These are phyloP conservation scores for Auriscalpium vulgare DNA, from an alignment of 768 basidiomycete genomes.

Conservation along the genomic window DNA sequence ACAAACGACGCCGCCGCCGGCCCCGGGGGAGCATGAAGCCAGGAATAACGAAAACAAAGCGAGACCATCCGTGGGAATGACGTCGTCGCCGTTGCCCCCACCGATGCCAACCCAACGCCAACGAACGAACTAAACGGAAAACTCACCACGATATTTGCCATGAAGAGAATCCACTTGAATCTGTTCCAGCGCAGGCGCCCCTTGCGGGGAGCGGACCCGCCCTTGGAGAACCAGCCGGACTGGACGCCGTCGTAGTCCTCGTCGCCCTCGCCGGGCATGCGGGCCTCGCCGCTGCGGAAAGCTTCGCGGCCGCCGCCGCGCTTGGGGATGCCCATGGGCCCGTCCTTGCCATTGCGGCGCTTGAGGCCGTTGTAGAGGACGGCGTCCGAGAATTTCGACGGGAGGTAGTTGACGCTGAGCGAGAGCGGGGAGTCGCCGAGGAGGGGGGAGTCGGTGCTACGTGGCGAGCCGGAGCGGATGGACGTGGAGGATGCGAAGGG, in stretches of 20 bases:
- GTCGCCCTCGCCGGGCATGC: conserved; percentile 30
- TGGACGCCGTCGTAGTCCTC: conserved; percentile 31
- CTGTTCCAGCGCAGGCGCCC: conserved; percentile 62
- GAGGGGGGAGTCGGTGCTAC: conserved; percentile 16
- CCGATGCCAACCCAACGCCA: too few relatives aligned
- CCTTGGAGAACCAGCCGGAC: conserved; percentile 32
- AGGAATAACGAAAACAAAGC: too few relatives aligned
- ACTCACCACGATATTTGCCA: conserved; percentile 52
- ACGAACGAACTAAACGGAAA: too few relatives aligned
- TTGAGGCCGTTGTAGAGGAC: conserved; percentile 34
- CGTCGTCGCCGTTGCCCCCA: too few relatives aligned
- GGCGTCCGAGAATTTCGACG: conserved; percentile 59
- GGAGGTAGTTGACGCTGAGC: conserved; percentile 67
- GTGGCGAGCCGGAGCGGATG: conserved; percentile 20
- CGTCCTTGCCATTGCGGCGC: conserved; percentile 30
- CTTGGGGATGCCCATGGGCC: conserved; percentile 39
- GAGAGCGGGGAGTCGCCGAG: conserved; percentile 22
- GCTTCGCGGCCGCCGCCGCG: conserved; percentile 68
- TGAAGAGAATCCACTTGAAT: conserved; percentile 78
- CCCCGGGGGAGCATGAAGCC: too few relatives aligned
- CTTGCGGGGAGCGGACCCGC: conserved; percentile 29
- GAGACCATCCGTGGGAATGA: too few relatives aligned
- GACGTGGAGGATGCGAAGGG: conserved; percentile 29
- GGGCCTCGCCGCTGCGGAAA: conserved; percentile 28
- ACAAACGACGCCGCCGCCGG: too few relatives aligned